These are phyloP conservation scores for Wickerhamomyces chambardii DNA, from an alignment of 805 yeast species.

Conservation along the genomic window DNA sequence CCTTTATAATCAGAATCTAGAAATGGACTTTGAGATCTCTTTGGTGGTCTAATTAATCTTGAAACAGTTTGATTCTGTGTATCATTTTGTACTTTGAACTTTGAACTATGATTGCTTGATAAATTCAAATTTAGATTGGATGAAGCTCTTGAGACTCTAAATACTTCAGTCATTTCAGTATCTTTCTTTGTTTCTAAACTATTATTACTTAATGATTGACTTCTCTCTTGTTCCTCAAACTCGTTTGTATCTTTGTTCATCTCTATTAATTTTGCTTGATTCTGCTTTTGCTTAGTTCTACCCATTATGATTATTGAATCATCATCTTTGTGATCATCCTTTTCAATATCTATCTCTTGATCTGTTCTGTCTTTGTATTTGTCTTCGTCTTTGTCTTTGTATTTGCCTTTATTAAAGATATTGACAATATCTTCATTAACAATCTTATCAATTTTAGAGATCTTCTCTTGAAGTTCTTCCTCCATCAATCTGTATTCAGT, in stretches of 20 bases:
- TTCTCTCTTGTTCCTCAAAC: not conserved
- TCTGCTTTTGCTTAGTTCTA: no score
- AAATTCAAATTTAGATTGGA: constrained; percentile 3
- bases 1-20: constrained; percentile 13
- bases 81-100: constrained; percentile 4
- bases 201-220: no score
- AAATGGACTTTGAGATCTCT: constrained; percentile 17
- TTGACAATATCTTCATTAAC: no score
- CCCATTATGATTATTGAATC: no score
- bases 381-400: constrained; percentile 1
- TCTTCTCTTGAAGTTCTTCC: no score
- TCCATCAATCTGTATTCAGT: no score
- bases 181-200: not conserved
- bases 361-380: not conserved
- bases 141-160: not conserved
- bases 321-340: not conserved
- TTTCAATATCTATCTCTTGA: constrained; percentile 1
- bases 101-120: constrained; percentile 6
- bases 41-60: not conserved
- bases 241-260: no score
- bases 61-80: constrained; percentile 1
- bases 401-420: no score
- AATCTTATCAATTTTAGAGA: no score
- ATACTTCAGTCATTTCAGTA: not conserved
- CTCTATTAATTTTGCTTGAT: no score